Percentiles rank a stretch among this genome's conserved stretches.
Conservation (phyloP, 768 basidiomycete genomes). For the Mycena sanguinolenta region DNA sequence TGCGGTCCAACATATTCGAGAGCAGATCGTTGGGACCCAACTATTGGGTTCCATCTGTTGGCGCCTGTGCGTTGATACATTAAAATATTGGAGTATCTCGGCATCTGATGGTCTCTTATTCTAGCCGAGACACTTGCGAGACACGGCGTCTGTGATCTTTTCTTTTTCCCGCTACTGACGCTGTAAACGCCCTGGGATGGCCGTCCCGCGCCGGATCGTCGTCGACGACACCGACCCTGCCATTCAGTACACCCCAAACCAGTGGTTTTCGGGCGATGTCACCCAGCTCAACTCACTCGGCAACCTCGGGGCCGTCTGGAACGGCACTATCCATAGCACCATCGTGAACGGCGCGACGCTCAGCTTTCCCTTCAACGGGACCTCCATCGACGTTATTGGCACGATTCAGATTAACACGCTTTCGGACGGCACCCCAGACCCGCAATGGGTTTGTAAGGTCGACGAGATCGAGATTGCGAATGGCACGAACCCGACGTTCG, state of each 20-base stretch:
- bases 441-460: background rate
- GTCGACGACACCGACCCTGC: slow-evolving; percentile 1
- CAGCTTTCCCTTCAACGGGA: background rate
- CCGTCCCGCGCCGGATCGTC: background rate
- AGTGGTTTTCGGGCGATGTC: background rate
- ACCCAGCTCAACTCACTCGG: background rate
- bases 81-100: no score
- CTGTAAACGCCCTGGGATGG: slow-evolving; percentile 1
- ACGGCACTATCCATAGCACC: background rate
- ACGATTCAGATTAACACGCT: background rate
- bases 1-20: no score
- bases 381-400: background rate
- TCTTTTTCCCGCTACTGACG: background rate
- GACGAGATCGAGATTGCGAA: background rate
- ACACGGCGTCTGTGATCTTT: background rate
- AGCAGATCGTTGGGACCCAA: no score
- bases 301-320: background rate
- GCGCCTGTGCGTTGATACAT: no score
- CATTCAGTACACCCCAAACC: background rate
- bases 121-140: no score
- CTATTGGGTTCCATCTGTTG: no score
- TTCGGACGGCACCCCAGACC: background rate
- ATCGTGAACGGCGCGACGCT: background rate
- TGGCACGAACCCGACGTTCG: background rate
- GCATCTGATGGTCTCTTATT: no score